A percentile compares a stretch with the other conserved stretches of the same genome.
Evolutionary conservation across 2,329 filamentous ascomycete genomes (phyloP).

Genomic region (Hysterium pulicare): DNA sequence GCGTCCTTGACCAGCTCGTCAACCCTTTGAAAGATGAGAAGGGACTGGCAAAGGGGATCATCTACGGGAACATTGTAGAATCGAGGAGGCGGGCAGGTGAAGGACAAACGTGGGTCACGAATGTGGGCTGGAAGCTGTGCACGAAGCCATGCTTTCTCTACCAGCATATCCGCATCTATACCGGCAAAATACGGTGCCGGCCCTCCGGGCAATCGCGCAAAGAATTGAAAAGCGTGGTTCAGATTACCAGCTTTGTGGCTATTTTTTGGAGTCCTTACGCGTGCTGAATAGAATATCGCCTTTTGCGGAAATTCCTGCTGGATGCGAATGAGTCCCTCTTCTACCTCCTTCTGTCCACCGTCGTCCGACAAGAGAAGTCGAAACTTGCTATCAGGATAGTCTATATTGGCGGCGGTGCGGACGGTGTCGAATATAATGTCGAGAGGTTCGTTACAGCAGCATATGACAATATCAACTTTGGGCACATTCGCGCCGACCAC

Average conservation of each 20-base stretch:
- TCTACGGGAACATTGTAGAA: constrained; percentile 5
- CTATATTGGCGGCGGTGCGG: constrained; percentile 38
- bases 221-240: constrained; percentile 47
- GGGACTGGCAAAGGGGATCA: constrained; percentile 4
- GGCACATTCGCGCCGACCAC: constrained; percentile 15
- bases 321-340: constrained; percentile 34
- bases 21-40: not conserved
- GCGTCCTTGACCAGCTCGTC: constrained; percentile 2
- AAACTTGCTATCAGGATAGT: constrained; percentile 40
- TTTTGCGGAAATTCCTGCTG: constrained; percentile 32
- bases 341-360: constrained; percentile 30
- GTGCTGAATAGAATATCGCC: constrained; percentile 42
- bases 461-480: constrained; percentile 42
- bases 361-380: constrained; percentile 43
- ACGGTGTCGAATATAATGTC: constrained; percentile 41
- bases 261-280: constrained; percentile 36
- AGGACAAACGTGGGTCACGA: constrained; percentile 38
- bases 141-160: constrained; percentile 57
- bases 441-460: constrained; percentile 42
- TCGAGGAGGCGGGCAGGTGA: constrained; percentile 1
- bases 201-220: constrained; percentile 42
- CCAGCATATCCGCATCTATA: constrained; percentile 67
- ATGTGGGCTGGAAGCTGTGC: constrained; percentile 58
- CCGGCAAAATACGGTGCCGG: constrained; percentile 54
- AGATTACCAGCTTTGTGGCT: constrained; percentile 58